These are phyloP conservation scores for Erucastrum elatum DNA, from an alignment of 345 rosid genomes.

Conservation along the genomic window DNA sequence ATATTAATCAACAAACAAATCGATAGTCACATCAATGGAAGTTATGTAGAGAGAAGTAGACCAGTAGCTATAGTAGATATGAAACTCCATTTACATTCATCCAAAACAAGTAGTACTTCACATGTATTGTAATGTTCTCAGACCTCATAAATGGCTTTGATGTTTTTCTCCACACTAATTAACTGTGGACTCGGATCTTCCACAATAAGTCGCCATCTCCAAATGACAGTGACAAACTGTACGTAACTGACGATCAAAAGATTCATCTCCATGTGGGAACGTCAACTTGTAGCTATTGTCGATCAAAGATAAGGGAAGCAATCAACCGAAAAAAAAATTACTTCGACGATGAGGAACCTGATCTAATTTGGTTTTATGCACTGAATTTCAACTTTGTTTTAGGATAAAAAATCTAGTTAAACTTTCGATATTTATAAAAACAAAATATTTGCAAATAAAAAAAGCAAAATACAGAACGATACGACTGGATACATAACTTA, in stretches of 20 bases:
- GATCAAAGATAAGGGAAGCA: not conserved
- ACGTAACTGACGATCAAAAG: not conserved
- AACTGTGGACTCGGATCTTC: not conserved
- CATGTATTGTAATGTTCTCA: slow-evolving; percentile 14
- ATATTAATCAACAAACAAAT: not conserved
- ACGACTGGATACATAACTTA: not conserved
- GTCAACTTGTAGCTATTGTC: not conserved
- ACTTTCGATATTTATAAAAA: not conserved
- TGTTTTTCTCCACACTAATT: slow-evolving; percentile 10
- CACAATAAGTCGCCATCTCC: slow-evolving; percentile 15
- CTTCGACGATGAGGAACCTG: not conserved
- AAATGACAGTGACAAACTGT: slow-evolving; percentile 10
- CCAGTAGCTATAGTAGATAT: slow-evolving; percentile 4
- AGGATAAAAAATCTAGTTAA: not conserved
- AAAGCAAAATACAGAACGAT: not conserved
- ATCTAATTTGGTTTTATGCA: not conserved
- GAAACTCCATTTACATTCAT: not conserved
- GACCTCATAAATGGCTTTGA: not conserved
- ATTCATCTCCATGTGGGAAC: slow-evolving; percentile 13
- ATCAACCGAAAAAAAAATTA: not conserved
- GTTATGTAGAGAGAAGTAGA: slow-evolving; percentile 27
- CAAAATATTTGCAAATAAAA: too few relatives aligned
- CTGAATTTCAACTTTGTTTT: not conserved
- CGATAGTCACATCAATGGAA: slow-evolving; percentile 46
- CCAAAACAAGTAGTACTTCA: slow-evolving; percentile 4